These are phyloP conservation scores for Fusarium fujikuroi DNA, from an alignment of 2,329 filamentous ascomycete species.

Conservation along the genomic window DNA sequence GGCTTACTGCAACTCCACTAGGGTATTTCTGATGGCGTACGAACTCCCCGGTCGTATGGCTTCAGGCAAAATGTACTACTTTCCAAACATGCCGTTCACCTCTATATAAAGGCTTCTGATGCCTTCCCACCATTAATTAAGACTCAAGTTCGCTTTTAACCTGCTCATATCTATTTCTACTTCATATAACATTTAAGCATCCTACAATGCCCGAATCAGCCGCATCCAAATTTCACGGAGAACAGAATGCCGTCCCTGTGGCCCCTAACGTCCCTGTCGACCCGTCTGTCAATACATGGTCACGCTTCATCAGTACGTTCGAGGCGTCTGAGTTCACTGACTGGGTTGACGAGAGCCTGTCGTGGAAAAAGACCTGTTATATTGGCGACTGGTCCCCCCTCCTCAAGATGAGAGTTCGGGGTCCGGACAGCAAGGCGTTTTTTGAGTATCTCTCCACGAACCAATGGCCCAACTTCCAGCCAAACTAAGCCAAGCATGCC, in stretches of 20 bases:
- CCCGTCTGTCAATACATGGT: neutral
- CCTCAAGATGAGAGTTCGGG: neutral
- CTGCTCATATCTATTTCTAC: neutral
- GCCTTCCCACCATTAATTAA: neutral
- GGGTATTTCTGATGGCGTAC: neutral
- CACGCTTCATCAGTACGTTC: neutral
- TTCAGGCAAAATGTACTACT: neutral
- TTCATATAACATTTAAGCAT: neutral
- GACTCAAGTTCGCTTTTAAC: fast-evolving
- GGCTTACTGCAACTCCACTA: neutral
- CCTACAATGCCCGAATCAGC: neutral
- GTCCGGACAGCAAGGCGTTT: neutral
- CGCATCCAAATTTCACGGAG: neutral
- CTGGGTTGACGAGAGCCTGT: neutral
- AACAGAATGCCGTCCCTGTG: neutral
- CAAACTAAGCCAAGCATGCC: neutral
- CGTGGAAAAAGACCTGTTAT: neutral
- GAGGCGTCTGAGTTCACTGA: neutral
- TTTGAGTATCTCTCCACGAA: neutral
- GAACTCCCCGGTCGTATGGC: neutral
- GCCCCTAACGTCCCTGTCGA: neutral
- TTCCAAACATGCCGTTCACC: fast-evolving
- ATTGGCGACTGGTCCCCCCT: neutral
- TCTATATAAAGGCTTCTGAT: neutral
- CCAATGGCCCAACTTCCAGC: neutral